Base-by-base conservation (phyloP, 805 yeast genomes). In the Lipomyces spencermartinsiae region DNA sequence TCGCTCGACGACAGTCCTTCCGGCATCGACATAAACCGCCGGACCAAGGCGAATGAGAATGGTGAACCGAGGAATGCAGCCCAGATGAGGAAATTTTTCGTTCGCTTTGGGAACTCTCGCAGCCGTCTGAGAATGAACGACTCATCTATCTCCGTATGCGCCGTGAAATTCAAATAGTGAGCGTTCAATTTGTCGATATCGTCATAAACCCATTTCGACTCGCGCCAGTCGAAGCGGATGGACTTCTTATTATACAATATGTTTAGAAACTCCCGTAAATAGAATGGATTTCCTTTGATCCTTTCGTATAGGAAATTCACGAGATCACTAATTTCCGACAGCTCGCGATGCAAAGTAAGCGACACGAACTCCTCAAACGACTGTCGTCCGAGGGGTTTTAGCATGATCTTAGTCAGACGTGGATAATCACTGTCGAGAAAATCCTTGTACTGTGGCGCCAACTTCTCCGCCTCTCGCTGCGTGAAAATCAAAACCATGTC, bases 21-120 rank as follows among this genome's bases (percentile, higher is more conserved):
- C 4, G 66, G 66, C 59, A 60, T 46, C 1, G 46, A 16, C 69
- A 66, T 66, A 25, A 67, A 57, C 33, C 16, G 25, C 49, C 61
- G 66, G 54, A 71, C 73, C 25, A 70, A 33, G 3, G 60, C 35
- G 54, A 70, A 71, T 19, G 72, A 62, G 61, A 71, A 71, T 4
- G 73, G 64, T 7, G 63, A 37, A 6, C 71, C 73, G 16, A 67
- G 59, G 12, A 71, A 60, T 22, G 69, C 63, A 4, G 73, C 73
- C 73, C 73, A 71, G 12, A 37, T 55, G 55, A 71, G 57, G 31
- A 71, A 71, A 31, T 59, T 64, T 8, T 62, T 49, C 22, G 66
- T 56, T 14, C 70, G 61, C 25, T 64, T 64, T n/a, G 73, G 73
- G 51, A 64, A 63, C 22, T 69, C 72, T 9, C 63, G 62, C 34